phyloP scores from a whole-genome alignment of 2,329 filamentous ascomycete genomes.

The Fusarium sp. region DNA sequence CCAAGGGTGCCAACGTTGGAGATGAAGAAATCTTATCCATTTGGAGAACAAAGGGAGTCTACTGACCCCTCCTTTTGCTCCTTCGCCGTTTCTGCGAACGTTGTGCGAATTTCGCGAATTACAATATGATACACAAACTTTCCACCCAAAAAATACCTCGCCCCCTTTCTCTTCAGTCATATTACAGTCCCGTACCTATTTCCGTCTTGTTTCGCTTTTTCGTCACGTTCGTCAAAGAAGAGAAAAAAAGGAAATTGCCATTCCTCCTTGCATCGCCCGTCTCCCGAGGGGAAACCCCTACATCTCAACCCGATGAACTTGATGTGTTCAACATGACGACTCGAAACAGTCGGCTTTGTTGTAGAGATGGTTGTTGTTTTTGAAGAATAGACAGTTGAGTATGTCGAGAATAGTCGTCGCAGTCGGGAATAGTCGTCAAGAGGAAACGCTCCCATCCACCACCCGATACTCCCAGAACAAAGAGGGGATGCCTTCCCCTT shows the following conservation, averaged over 20 bases:
- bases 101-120: constrained; percentile 45
- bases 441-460: constrained; percentile 18
- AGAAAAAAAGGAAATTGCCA: constrained; percentile 32
- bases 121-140: constrained; percentile 49
- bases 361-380: constrained; percentile 25
- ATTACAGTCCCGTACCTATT: constrained; percentile 36
- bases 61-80: constrained; percentile 29
- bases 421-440: constrained; percentile 28
- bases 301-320: constrained; percentile 5
- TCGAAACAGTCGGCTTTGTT: constrained; percentile 24
- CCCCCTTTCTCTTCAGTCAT: constrained; percentile 32
- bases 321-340: constrained; percentile 5
- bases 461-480: constrained; percentile 21
- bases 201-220: constrained; percentile 38
- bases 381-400: constrained; percentile 32
- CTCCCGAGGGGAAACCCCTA: no score
- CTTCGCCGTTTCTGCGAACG: constrained; percentile 31
- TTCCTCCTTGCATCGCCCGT: constrained; percentile 5
- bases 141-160: constrained; percentile 20
- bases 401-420: constrained; percentile 19
- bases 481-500: constrained; percentile 14
- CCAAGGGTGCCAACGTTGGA: constrained; percentile 23
- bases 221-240: constrained; percentile 39
- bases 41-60: constrained; percentile 35
- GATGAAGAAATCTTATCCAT: constrained; percentile 18